phyloP scores from a whole-genome alignment of 2,329 filamentous ascomycete species.

The Colletotrichum endophyticum region DNA sequence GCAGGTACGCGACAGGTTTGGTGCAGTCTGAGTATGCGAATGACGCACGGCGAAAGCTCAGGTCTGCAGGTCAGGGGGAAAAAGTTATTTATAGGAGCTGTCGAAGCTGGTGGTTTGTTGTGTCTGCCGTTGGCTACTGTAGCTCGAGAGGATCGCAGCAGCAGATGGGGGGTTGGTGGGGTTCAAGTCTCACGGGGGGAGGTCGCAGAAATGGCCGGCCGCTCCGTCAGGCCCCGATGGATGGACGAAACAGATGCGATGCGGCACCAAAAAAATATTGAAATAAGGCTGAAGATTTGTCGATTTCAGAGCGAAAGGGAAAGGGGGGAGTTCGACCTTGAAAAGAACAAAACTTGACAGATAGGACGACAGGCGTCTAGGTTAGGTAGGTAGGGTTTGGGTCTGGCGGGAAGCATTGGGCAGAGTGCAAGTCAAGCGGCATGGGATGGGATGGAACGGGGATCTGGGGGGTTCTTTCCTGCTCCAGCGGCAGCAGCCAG shows the following conservation, averaged over 20 bases:
- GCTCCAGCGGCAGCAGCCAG: constrained; percentile 3
- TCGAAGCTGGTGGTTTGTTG: constrained; percentile 15
- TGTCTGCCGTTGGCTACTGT: constrained; percentile 16
- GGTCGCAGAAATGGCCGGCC: constrained; percentile 21
- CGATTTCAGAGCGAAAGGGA: background rate
- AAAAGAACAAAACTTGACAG: constrained; percentile 8
- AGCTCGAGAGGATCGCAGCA: constrained; percentile 5
- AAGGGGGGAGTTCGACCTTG: background rate
- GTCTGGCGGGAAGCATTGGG: constrained; percentile 7
- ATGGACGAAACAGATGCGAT: constrained; percentile 6
- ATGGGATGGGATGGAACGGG: constrained; percentile 8
- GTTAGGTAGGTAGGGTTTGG: constrained; percentile 8
- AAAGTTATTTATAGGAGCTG: constrained; percentile 29
- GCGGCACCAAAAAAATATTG: background rate
- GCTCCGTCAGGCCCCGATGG: background rate
- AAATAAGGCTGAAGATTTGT: background rate
- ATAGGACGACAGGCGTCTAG: constrained; percentile 2
- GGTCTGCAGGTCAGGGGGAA: constrained; percentile 12
- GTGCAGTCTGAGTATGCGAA: constrained; percentile 8
- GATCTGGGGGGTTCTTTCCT: constrained; percentile 2
- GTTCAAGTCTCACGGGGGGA: constrained; percentile 12
- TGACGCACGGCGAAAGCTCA: constrained; percentile 13
- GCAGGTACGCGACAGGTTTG: constrained; percentile 23
- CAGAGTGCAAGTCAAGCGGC: background rate
- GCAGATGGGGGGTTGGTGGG: constrained; percentile 19